Conservation (phyloP, 176 grass and related monocot species). For the Ensete glaucum region DNA sequence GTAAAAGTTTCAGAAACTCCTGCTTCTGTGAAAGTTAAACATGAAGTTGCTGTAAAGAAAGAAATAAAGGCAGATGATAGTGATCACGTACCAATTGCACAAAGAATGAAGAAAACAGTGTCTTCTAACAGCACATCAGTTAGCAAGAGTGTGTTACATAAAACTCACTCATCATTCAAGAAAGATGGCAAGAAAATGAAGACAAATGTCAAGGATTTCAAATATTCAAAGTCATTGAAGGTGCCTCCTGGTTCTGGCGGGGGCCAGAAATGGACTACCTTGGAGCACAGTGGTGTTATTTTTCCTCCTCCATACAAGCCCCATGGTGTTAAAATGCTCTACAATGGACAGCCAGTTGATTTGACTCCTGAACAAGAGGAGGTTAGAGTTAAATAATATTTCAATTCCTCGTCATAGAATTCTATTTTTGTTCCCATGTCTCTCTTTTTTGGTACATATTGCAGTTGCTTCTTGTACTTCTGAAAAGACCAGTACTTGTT, state of each 20-base stretch:
- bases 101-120: conserved; percentile 50
- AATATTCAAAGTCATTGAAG: conserved; percentile 55
- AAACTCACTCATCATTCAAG: conserved; percentile 42
- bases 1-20: conserved; percentile 39
- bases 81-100: conserved; percentile 36
- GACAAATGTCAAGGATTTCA: conserved; percentile 47
- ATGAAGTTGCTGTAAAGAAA: conserved; percentile 24
- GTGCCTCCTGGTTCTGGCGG: conserved; percentile 82
- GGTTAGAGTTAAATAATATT: conserved; percentile 35
- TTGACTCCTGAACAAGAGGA: conserved; percentile 92
- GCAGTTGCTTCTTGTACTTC: background rate
- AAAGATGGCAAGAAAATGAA: conserved; percentile 60
- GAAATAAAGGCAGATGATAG: conserved; percentile 37
- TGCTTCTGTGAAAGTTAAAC: conserved; percentile 10
- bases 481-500: background rate
- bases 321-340: conserved; percentile 94
- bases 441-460: conserved; percentile 9
- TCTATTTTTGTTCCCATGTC: conserved; percentile 1
- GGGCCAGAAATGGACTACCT: conserved; percentile 83
- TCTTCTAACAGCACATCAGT: conserved; percentile 46
- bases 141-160: conserved; percentile 41
- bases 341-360: conserved; percentile 68
- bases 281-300: conserved; percentile 87
- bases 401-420: background rate
- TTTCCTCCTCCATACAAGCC: conserved; percentile 81